Evolutionary conservation across 208 protist species (phyloP).

Genomic region (Plasmodiophora brassicae): DNA sequence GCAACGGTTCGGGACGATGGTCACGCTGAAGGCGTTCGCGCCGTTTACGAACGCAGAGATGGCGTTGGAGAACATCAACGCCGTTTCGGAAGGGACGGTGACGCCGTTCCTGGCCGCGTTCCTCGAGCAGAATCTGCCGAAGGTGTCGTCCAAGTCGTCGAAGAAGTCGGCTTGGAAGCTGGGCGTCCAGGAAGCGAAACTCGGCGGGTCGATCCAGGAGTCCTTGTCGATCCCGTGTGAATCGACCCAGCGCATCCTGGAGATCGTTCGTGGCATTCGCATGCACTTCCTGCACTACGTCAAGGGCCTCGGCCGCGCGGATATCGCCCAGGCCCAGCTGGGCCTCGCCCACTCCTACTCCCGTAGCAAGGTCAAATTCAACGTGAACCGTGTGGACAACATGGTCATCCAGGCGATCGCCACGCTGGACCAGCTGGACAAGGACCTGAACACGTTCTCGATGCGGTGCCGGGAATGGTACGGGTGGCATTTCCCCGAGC

Average conservation of each 20-base stretch:
- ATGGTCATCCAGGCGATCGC: conserved; percentile 97
- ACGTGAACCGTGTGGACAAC: conserved; percentile 95
- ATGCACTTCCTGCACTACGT: conserved; percentile 79
- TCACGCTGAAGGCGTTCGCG: conserved; percentile 87
- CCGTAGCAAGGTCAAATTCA: conserved; percentile 97
- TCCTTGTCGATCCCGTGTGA: conserved; percentile 72
- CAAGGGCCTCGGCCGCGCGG: conserved; percentile 51
- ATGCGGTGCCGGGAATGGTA: conserved; percentile 91
- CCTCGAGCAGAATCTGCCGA: conserved; percentile 85
- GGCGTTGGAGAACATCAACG: conserved; percentile 95
- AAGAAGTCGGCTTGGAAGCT: conserved; percentile 61
- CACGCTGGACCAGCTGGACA: conserved; percentile 97
- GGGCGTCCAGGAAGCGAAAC: conserved; percentile 86
- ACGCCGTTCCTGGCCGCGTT: conserved; percentile 76
- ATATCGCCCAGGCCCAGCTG: conserved; percentile 90
- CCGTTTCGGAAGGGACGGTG: conserved; percentile 81
- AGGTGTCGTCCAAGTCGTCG: conserved; percentile 55
- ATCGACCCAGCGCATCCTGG: conserved; percentile 60
- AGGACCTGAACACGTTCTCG: conserved; percentile 98
- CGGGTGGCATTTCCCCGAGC: conserved; percentile 98
- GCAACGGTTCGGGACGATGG: conserved; percentile 80
- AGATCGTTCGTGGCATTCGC: conserved; percentile 88
- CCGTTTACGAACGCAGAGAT: conserved; percentile 92
- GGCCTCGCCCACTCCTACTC: conserved; percentile 96
- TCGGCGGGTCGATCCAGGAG: conserved; percentile 84